Evolutionary conservation across 139 green algal species (phyloP).

Genomic region (Bryopsis sp.): DNA sequence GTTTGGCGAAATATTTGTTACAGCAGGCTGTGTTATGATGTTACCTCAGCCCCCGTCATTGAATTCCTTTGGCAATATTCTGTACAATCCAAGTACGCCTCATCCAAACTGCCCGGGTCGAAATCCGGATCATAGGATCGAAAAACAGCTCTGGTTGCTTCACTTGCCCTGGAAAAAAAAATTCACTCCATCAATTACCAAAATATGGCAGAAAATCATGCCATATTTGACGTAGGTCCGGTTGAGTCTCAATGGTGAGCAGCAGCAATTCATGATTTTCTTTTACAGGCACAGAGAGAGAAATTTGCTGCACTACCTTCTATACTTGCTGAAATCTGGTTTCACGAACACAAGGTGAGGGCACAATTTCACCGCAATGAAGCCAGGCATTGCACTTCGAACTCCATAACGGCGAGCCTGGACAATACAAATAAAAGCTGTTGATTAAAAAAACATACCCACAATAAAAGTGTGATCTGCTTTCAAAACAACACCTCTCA

Average conservation of each 20-base stretch:
- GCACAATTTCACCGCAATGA: constrained; percentile 75
- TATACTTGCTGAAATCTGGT: constrained; percentile 46
- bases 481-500: background rate
- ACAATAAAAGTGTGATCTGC: too few species aligned
- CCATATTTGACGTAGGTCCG: too few species aligned
- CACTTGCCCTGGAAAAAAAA: too few species aligned
- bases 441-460: too few species aligned
- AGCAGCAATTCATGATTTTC: too few species aligned
- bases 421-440: constrained; percentile 9
- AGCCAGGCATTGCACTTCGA: constrained; percentile 78
- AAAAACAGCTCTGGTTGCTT: constrained; percentile 48
- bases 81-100: constrained; percentile 78
- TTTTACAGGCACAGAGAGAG: background rate
- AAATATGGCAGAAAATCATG: too few species aligned
- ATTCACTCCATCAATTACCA: too few species aligned
- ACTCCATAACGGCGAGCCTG: constrained; percentile 70
- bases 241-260: too few species aligned
- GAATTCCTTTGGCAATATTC: constrained; percentile 43
- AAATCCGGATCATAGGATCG: constrained; percentile 63
- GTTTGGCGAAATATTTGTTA: background rate
- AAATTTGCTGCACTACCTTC: too few species aligned
- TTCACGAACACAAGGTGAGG: constrained; percentile 64
- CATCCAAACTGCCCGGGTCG: constrained; percentile 61
- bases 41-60: constrained; percentile 36
- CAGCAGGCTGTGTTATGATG: background rate